Evolutionary conservation across 768 basidiomycete species (phyloP), one percentile per base, ranked within the genome.

Genomic region (Podaxis sp.): DNA sequence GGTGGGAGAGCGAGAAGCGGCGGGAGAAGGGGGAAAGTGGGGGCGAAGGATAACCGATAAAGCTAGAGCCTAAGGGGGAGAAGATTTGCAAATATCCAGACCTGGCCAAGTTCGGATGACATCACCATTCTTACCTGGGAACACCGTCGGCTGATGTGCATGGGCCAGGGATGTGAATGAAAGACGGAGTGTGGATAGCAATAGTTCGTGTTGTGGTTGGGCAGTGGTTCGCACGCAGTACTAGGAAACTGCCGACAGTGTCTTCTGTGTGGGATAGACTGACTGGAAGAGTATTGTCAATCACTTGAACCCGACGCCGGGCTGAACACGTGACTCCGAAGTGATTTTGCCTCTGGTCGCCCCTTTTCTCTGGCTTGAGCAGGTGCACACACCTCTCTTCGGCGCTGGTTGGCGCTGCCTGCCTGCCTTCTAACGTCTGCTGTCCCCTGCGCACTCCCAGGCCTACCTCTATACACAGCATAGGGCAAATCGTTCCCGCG

Each of bases 1-100:
- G 85, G 82, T 79, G 79, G 80, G 73, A 70, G 37, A 64, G 61
- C 17, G 67, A 70, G 61, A 62, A 61, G 66, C 65, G 66, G 63
- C 52, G 53, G 15, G 53, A 55, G 43, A 55, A 22, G 22, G 53
- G 37, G 22, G 46, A 55, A 59, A 47, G 63, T 58, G 55, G 50
- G 29, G 46, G 59, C 22, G 58, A 59, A 43, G 17, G 25, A 25
- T 29, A 7, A 17, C 27, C 15, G n/a, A 12, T 36, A 52, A 59
- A 22, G 40, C 25, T 60, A 43, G n/a, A 41, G 51, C 17, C 43
- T 36, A 50, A 29, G 33, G 49, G n/a, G 22, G 36, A 22, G 19
- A 22, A 13, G 36, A 37, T 50, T 8, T 25, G 24, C 49, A 50
- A 7, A 22, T 24, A 13, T n/a, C 17, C 24, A 3, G 49, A 25